A percentile compares a stretch with the other conserved stretches of the same genome.
Conservation (phyloP, 2,329 filamentous ascomycete species). For the Aspergillus fischeri region DNA sequence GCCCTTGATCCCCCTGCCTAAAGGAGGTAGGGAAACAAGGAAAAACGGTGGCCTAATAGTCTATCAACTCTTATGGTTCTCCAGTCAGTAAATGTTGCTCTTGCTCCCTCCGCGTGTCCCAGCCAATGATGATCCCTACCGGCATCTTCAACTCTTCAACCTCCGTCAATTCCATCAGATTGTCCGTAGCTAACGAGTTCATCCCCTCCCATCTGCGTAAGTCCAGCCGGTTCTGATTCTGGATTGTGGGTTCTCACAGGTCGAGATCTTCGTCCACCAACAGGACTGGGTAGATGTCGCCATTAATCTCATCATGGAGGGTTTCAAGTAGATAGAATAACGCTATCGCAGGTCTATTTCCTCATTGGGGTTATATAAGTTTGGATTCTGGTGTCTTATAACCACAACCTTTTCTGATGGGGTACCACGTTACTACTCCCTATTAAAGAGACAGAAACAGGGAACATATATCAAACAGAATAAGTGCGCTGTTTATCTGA, state of each 20-base stretch:
- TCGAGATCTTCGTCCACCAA: no score
- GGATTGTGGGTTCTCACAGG: no score
- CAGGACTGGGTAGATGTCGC: no score
- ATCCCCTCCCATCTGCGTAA: background rate
- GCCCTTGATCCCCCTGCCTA: background rate
- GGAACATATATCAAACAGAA: background rate
- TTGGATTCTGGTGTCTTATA: no score
- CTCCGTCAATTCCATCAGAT: background rate
- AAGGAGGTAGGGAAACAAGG: background rate
- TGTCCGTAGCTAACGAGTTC: background rate
- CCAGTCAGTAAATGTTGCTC: background rate
- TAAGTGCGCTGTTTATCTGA: background rate
- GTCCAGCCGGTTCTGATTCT: no score
- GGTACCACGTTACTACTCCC: no score
- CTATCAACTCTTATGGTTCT: background rate
- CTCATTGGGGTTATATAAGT: no score
- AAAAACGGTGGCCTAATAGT: background rate
- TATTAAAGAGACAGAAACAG: background rate
- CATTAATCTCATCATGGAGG: no score
- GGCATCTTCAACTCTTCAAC: background rate
- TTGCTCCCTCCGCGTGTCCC: background rate
- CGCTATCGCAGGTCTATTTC: no score
- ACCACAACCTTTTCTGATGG: no score
- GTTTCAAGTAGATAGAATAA: no score
- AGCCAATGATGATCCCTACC: background rate